Base-by-base conservation (phyloP, 2,329 filamentous ascomycete species). In the Cytospora schulzeri region DNA sequence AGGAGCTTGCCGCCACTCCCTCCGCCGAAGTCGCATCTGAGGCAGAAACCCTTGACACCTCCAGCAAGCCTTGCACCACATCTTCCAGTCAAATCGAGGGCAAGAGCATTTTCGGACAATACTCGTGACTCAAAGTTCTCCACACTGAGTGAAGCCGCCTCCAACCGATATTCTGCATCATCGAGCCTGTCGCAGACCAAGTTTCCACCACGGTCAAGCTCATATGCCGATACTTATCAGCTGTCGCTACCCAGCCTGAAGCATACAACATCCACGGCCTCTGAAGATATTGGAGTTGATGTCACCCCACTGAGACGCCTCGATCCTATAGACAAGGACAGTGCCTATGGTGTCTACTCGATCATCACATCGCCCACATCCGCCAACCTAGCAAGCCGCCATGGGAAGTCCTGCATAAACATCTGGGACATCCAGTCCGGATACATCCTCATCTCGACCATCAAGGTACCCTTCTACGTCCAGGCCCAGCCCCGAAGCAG, bases 401-500 rank as follows among this genome's bases (percentile, higher is more conserved):
- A 73, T 55, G 72, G 72, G 60, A 73, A 74, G 61, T 73, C 71
- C 55, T 66, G 72, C 31, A 67, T 74, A 65, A 68, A 69, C 38
- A 62, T 74, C 35, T 73, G 72, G 72, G 71, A 70, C 15, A 66
- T 73, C 24, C 69, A 67, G 29, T 69, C 66, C 11, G 69, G 69
- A 24, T 53, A 19, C 28, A 62, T 66, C 15, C 63, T 73, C 6
- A 69, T 69, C 29, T 72, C 68, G 60, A 67, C 68, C 45, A 71
- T 79, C 71, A 79, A 79, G 50, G 72, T 79, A 38, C 73, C 74
- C 1, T 76, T 75, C 12, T 78, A 79, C 65, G 77, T 76, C 1
- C 76, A 76, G 17, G 74, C 76, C 0, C 75, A 75, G 55, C 69
- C 73, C 1, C 75, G 77, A 0, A 77, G 75, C 5, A 75, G 77